Evolutionary conservation across 148 eudicot species (phyloP).

Genomic region (Rhododendron molle): DNA sequence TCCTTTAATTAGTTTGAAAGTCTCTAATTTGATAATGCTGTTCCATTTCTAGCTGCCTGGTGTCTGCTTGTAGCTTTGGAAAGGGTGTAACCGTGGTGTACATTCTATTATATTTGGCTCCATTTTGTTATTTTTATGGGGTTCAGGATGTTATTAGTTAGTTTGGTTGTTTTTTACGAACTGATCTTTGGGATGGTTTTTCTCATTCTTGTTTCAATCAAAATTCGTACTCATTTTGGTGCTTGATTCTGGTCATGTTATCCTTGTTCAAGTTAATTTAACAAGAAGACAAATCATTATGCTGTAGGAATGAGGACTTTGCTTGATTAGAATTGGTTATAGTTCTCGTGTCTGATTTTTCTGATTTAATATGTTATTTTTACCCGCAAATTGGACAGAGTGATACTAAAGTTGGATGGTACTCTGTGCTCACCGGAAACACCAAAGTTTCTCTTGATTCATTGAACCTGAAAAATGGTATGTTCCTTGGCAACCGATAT

Average conservation of each 20-base stretch:
- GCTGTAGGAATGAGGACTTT: neutral
- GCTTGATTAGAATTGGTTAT: neutral
- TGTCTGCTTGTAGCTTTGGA: neutral
- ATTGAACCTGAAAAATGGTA: constrained; percentile 27
- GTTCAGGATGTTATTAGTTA: neutral
- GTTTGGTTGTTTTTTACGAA: neutral
- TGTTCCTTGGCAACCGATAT: constrained; percentile 31
- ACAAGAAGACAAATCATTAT: neutral
- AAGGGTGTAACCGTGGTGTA: neutral
- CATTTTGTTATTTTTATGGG: neutral
- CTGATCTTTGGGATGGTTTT: neutral
- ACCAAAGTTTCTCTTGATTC: constrained; percentile 16
- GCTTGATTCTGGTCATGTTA: neutral
- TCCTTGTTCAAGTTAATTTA: neutral
- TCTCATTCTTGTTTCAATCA: neutral
- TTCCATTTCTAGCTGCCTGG: neutral
- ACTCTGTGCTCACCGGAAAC: constrained; percentile 34
- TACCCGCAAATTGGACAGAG: constrained; percentile 30
- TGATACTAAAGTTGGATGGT: constrained; percentile 34
- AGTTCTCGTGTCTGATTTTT: neutral
- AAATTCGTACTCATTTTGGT: neutral
- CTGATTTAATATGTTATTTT: neutral
- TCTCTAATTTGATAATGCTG: neutral
- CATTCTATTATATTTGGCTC: neutral
- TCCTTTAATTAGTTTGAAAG: neutral